Percentiles rank a stretch among this genome's conserved stretches.
These are phyloP conservation scores for Lumnitzera racemosa DNA, from an alignment of 345 rosid genomes.

Conservation along the genomic window DNA sequence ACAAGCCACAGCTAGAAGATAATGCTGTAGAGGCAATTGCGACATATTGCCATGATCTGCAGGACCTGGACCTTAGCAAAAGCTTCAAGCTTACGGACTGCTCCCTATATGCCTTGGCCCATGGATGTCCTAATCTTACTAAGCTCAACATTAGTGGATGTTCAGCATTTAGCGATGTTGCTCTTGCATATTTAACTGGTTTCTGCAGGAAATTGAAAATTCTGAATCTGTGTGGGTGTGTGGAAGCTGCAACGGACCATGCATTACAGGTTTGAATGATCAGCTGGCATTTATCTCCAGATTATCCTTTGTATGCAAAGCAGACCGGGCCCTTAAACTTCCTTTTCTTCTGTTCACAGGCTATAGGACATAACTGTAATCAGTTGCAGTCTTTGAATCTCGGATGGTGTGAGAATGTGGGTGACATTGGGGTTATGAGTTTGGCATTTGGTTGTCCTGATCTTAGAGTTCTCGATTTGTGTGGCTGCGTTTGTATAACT, in stretches of 20 bases:
- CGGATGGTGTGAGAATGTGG: conserved; percentile 93
- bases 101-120: conserved; percentile 67
- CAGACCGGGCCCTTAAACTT: background rate
- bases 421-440: conserved; percentile 78
- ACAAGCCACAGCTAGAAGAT: conserved; percentile 82
- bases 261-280: conserved; percentile 59
- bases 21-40: conserved; percentile 76
- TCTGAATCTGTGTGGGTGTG: conserved; percentile 91
- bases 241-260: conserved; percentile 62
- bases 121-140: conserved; percentile 69
- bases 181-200: conserved; percentile 47
- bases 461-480: conserved; percentile 68
- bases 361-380: conserved; percentile 72
- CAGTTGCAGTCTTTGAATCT: conserved; percentile 68
- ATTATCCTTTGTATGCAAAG: background rate
- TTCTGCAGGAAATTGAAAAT: conserved; percentile 56
- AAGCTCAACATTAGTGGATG: conserved; percentile 96
- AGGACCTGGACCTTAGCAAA: conserved; percentile 90
- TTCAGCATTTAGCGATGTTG: conserved; percentile 57
- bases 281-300: background rate
- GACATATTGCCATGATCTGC: conserved; percentile 66
- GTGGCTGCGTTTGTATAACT: conserved; percentile 78
- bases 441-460: conserved; percentile 90
- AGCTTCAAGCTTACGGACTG: conserved; percentile 78
- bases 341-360: conserved; percentile 33